These are phyloP conservation scores for Rhododendron ferrugineum DNA, from an alignment of 148 eudicot species.

Conservation along the genomic window DNA sequence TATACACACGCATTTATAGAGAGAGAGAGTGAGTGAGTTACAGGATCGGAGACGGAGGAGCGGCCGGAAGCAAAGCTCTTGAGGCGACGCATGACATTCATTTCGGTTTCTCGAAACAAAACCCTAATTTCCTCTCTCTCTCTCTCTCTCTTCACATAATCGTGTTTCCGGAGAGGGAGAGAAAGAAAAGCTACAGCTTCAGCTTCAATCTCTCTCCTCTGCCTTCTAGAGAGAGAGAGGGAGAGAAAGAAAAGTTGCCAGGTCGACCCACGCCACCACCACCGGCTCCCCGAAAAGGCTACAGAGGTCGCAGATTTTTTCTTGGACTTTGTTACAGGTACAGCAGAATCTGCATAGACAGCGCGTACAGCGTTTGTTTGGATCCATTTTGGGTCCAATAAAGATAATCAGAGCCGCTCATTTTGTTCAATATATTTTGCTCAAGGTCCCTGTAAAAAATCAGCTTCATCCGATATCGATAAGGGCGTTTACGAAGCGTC, in stretches of 20 bases:
- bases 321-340: no score
- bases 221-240: neutral
- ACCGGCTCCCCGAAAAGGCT: neutral
- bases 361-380: no score
- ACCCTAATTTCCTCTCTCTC: conserved; percentile 9
- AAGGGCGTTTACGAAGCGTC: no score
- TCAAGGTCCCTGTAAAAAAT: no score
- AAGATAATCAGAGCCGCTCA: no score
- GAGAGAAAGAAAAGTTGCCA: neutral
- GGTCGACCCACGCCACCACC: neutral
- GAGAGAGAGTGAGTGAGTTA: conserved; percentile 25
- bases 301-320: neutral
- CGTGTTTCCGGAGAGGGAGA: conserved; percentile 1
- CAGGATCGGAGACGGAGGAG: conserved; percentile 74
- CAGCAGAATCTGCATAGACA: no score
- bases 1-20: no score
- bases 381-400: no score
- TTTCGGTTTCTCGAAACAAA: conserved; percentile 12
- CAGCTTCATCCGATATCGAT: no score
- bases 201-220: conserved; percentile 23
- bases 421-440: no score
- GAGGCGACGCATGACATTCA: conserved; percentile 87
- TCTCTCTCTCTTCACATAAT: neutral
- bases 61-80: conserved; percentile 90
- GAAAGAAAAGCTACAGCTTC: conserved; percentile 9